phyloP scores from a whole-genome alignment of 495 filamentous ascomycete genomes.

The Hypoxylon cercidicola region DNA sequence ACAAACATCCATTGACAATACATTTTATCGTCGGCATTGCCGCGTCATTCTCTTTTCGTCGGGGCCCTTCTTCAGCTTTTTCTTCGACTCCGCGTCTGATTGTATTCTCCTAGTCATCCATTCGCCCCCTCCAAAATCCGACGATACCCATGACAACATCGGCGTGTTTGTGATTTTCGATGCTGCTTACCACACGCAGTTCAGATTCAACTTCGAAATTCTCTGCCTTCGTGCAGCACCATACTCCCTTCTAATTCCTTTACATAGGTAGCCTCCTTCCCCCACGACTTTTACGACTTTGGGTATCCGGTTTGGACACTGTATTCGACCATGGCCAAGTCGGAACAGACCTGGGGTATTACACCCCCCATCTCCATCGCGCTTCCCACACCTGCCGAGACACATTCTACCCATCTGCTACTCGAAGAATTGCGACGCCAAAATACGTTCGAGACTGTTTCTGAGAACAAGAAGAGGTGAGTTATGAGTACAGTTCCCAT shows the following conservation, averaged over 20 bases:
- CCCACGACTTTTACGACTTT: background rate
- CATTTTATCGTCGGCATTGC: slow-evolving; percentile 1
- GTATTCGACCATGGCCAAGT: slow-evolving; percentile 31
- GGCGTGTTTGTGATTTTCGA: slow-evolving; percentile 26
- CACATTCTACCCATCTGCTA: slow-evolving; percentile 77
- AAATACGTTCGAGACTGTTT: slow-evolving; percentile 86
- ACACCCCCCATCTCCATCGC: slow-evolving; percentile 84
- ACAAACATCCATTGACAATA: slow-evolving; percentile 21
- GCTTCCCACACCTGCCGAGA: slow-evolving; percentile 78
- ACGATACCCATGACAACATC: slow-evolving; percentile 19
- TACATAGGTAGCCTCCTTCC: background rate
- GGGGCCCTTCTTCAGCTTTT: background rate
- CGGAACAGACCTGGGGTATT: slow-evolving; percentile 71
- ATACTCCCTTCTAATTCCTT: slow-evolving; percentile 17
- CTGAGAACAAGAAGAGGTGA: slow-evolving; percentile 84
- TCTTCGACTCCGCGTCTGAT: background rate
- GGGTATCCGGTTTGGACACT: slow-evolving; percentile 4
- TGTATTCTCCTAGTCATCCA: background rate
- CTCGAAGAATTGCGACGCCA: slow-evolving; percentile 83
- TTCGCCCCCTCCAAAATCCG: background rate
- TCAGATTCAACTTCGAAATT: background rate
- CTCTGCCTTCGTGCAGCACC: slow-evolving; percentile 10
- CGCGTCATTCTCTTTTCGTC: background rate
- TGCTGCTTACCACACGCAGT: slow-evolving; percentile 19
- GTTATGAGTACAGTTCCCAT: slow-evolving; percentile 17